Percentiles rank a stretch among this genome's conserved stretches.
These are phyloP conservation scores for Cyclotella baltica DNA, from an alignment of 108 stramenopile genomes.

Conservation along the genomic window DNA sequence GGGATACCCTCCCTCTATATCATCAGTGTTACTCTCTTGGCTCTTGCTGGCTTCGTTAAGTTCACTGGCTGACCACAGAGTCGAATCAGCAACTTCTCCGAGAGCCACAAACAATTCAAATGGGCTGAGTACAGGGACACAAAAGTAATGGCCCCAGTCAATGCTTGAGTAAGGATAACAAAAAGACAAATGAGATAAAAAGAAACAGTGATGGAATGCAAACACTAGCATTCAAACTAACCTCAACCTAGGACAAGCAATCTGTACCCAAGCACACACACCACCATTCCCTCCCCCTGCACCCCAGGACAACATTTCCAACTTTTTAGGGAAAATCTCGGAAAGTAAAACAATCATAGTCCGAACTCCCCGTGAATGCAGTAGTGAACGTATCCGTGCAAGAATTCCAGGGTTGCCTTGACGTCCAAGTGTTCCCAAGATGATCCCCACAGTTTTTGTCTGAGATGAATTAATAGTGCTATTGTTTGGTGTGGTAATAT, in stretches of 20 bases:
- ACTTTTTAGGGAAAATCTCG: constrained; percentile 92
- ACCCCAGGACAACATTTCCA: constrained; percentile 64
- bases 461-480: constrained; percentile 25
- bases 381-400: constrained; percentile 61
- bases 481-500: background rate
- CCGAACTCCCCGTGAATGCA: constrained; percentile 64
- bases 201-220: background rate
- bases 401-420: constrained; percentile 98
- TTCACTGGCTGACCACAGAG: constrained; percentile 62
- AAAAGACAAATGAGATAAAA: background rate
- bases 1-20: constrained; percentile 76
- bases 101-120: constrained; percentile 93
- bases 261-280: constrained; percentile 93
- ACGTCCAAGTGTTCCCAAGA: constrained; percentile 96
- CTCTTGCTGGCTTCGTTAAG: constrained; percentile 24
- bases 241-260: constrained; percentile 96
- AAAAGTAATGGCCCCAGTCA: constrained; percentile 96
- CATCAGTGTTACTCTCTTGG: constrained; percentile 21
- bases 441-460: constrained; percentile 82
- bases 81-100: constrained; percentile 69
- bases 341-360: constrained; percentile 87
- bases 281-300: background rate
- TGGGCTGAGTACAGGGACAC: constrained; percentile 88
- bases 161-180: constrained; percentile 46
- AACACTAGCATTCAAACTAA: background rate